Base-by-base conservation (phyloP, 1,284 basidiomycete species). In the Leccinum brunneo-olivaceum region DNA sequence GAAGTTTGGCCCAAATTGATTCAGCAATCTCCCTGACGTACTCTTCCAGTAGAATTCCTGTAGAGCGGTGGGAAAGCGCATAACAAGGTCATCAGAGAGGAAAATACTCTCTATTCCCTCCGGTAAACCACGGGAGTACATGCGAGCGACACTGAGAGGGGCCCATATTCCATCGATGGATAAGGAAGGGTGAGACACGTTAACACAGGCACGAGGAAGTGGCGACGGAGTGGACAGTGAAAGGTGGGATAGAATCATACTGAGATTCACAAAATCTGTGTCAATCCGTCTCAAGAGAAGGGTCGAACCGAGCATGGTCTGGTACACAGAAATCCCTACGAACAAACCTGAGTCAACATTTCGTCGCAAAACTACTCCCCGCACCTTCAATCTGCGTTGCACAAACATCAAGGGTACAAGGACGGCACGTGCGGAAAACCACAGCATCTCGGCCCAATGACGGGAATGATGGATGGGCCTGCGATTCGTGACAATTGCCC, bases 201-300 rank as follows among this genome's bases (percentile, higher is more conserved):
- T 44, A 24, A 64, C 48, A 34, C 56, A 63, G 6, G 45, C 44
- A 10, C 15, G 43, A 23, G 50, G 53, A 28, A 57, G 57, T 4
- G 61, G 49, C 1, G 71, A 63, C 63, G 41, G 74, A 62, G 48
- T 64, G 63, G 57, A 35, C n/a, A 60, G 29, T 28, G 39, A 68
- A 19, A 57, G 46, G 23, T 62, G 48, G 41, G 70, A 66, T 15
- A 74, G 61, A 48, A 85, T 76, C 21, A 76, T 72, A 27, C 78
- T 71, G 34, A 84, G 66, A 57, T 85, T 83, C 51, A 85, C 81
- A 52, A 80, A 85, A 55, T 82, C 79, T 20, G 81, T 81, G 62
- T 85, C 82, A 41, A 84, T 76, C 44, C 83, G 75, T 52, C 82
- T 77, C 48, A 84, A 63, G 36, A 84, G 65, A 25, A 69, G 63